phyloP scores from a whole-genome alignment of 2,329 filamentous ascomycete genomes.

The Aplosporella prunicola region DNA sequence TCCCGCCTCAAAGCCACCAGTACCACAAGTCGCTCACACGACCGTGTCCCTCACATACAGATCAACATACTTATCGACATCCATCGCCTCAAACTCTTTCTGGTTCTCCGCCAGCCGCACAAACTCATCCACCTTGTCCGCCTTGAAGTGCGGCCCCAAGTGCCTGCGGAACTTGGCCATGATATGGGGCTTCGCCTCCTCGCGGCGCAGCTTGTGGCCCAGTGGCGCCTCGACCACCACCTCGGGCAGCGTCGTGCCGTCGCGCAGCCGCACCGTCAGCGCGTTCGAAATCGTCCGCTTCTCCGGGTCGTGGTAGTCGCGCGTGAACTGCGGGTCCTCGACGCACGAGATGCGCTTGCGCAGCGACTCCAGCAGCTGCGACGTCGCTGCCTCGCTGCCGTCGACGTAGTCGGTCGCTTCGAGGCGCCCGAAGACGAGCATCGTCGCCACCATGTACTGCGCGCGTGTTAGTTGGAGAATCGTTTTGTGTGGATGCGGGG shows the following conservation, averaged over 20 bases:
- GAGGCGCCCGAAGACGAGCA: slow-evolving; percentile 91
- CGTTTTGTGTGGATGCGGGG: not conserved
- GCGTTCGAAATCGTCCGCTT: slow-evolving; percentile 97
- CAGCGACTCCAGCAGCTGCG: slow-evolving; percentile 78
- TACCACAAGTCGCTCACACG: too few species aligned
- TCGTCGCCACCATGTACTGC: slow-evolving; percentile 89
- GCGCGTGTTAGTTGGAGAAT: slow-evolving; percentile 16
- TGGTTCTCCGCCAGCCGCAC: slow-evolving; percentile 69
- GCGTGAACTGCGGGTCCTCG: slow-evolving; percentile 89
- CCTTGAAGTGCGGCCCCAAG: slow-evolving; percentile 70
- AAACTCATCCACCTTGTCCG: slow-evolving; percentile 70
- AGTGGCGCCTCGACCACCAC: slow-evolving; percentile 88
- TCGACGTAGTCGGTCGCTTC: slow-evolving; percentile 91
- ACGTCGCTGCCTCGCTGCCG: slow-evolving; percentile 83
- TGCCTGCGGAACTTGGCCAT: slow-evolving; percentile 93
- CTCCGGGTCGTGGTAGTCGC: slow-evolving; percentile 87
- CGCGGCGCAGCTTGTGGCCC: slow-evolving; percentile 79
- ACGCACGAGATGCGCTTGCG: slow-evolving; percentile 92
- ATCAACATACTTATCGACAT: slow-evolving; percentile 90
- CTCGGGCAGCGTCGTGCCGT: slow-evolving; percentile 85
- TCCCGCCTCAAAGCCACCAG: too few species aligned
- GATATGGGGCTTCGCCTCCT: slow-evolving; percentile 97
- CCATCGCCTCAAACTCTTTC: slow-evolving; percentile 65
- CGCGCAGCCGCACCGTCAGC: slow-evolving; percentile 86
- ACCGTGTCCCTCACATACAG: slow-evolving; percentile 69